A percentile compares a stretch with the other conserved stretches of the same genome.
phyloP scores from a whole-genome alignment of 306 rosid genomes.

The Clitoria ternatea region DNA sequence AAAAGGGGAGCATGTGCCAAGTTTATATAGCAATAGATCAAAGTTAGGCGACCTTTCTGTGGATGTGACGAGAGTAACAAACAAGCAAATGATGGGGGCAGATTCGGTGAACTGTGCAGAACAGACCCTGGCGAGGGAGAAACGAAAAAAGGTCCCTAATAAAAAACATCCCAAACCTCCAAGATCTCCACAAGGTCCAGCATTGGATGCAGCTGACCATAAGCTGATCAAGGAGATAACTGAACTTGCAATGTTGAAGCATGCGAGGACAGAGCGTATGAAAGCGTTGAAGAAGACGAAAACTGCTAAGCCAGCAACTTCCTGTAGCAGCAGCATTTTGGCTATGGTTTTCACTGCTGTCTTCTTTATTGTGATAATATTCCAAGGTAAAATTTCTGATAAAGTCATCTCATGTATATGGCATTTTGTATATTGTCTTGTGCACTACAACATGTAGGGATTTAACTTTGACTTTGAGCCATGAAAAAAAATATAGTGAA shows the following conservation, averaged over 20 bases:
- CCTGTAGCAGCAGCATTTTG: constrained; percentile 47
- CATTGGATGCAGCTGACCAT: constrained; percentile 76
- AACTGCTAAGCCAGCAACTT: constrained; percentile 40
- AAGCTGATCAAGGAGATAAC: constrained; percentile 77
- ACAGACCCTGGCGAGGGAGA: constrained; percentile 48
- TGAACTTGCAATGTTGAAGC: constrained; percentile 75
- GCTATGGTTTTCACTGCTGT: constrained; percentile 75
- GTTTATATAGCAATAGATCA: constrained; percentile 27
- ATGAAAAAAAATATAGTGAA: too few species aligned
- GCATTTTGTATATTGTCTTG: neutral
- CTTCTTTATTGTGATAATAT: constrained; percentile 68
- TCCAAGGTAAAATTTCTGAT: constrained; percentile 55
- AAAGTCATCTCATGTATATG: neutral
- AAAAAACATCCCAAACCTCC: constrained; percentile 80
- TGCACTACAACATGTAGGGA: neutral
- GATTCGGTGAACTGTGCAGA: constrained; percentile 19
- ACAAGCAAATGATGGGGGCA: constrained; percentile 28
- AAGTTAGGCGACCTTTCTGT: constrained; percentile 29
- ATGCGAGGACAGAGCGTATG: constrained; percentile 75
- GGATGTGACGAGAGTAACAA: constrained; percentile 30
- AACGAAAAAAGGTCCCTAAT: constrained; percentile 54
- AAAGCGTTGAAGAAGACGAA: constrained; percentile 80
- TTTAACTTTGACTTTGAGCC: neutral
- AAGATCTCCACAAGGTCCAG: constrained; percentile 80
- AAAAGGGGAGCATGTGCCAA: constrained; percentile 36